phyloP scores from a whole-genome alignment of 1,284 basidiomycete genomes.

The Pseudozyma hubeiensis region DNA sequence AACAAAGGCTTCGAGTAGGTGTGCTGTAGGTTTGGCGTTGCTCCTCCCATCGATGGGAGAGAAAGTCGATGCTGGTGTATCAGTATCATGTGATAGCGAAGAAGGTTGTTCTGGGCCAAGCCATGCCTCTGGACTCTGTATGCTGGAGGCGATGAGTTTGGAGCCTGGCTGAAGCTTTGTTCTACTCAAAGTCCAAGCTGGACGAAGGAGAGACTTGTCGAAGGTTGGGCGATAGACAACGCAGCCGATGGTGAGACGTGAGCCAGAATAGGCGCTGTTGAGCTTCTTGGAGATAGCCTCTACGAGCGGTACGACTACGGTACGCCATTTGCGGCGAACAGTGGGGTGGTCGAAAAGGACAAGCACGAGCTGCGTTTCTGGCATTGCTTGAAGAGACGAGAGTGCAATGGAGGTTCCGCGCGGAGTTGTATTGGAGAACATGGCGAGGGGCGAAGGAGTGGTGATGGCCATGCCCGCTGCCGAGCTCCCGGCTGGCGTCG shows the following conservation, averaged over 20 bases:
- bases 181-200: conserved; percentile 24
- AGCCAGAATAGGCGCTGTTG: conserved; percentile 31
- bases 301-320: conserved; percentile 34
- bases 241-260: conserved; percentile 36
- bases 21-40: conserved; percentile 29
- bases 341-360: conserved; percentile 44
- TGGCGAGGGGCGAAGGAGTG: conserved; percentile 41
- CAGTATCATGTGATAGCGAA: conserved; percentile 2
- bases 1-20: conserved; percentile 41
- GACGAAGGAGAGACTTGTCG: conserved; percentile 38
- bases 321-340: conserved; percentile 33
- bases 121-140: conserved; percentile 19
- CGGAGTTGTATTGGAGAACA: conserved; percentile 33
- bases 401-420: conserved; percentile 29
- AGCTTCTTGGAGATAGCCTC: conserved; percentile 38
- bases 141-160: conserved; percentile 33
- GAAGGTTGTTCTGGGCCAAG: conserved; percentile 12
- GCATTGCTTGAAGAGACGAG: conserved; percentile 32
- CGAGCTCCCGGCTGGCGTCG: conserved; percentile 35
- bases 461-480: conserved; percentile 21
- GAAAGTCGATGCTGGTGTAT: conserved; percentile 13
- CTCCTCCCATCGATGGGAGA: conserved; percentile 18
- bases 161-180: conserved; percentile 25
- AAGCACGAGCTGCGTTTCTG: conserved; percentile 44
- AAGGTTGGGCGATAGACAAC: conserved; percentile 35